Evolutionary conservation across 1,284 basidiomycete species (phyloP).

Genomic region (Ceraceosorus guamensis): DNA sequence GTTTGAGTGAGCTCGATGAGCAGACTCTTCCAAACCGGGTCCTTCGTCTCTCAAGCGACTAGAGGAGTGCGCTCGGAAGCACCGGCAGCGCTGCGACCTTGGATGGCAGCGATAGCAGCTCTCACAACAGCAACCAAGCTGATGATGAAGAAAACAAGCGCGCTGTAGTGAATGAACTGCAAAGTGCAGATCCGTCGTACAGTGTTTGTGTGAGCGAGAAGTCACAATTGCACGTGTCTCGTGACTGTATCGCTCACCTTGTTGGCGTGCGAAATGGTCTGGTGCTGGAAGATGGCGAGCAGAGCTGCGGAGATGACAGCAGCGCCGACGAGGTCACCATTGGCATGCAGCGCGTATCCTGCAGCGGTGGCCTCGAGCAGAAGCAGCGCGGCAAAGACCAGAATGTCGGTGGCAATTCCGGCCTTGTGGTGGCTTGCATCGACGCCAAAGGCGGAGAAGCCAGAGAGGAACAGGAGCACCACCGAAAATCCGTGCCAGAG

Average conservation of each 20-base stretch:
- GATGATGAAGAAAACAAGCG: constrained; percentile 76
- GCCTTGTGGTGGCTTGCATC: constrained; percentile 62
- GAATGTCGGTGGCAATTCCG: constrained; percentile 83
- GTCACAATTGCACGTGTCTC: no score
- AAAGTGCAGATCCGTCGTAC: no score
- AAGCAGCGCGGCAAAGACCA: constrained; percentile 84
- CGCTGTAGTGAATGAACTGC: constrained; percentile 81
- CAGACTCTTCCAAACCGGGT: no score
- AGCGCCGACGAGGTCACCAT: constrained; percentile 83
- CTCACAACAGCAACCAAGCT: constrained; percentile 76
- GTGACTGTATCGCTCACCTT: no score
- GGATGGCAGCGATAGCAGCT: constrained; percentile 56
- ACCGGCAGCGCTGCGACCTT: background rate
- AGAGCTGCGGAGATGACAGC: constrained; percentile 76
- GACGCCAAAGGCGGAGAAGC: constrained; percentile 83
- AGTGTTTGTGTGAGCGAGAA: no score
- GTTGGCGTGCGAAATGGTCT: constrained; percentile 37
- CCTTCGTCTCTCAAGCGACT: no score
- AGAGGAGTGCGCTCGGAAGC: no score
- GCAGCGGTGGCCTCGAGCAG: constrained; percentile 89
- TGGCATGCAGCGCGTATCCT: constrained; percentile 72
- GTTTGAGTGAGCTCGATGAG: no score
- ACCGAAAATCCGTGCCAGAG: constrained; percentile 87
- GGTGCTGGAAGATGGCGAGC: constrained; percentile 51
- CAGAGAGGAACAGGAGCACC: constrained; percentile 76